Evolutionary conservation across 257 asterid species (phyloP).

Genomic region (Linderniella brevidens): DNA sequence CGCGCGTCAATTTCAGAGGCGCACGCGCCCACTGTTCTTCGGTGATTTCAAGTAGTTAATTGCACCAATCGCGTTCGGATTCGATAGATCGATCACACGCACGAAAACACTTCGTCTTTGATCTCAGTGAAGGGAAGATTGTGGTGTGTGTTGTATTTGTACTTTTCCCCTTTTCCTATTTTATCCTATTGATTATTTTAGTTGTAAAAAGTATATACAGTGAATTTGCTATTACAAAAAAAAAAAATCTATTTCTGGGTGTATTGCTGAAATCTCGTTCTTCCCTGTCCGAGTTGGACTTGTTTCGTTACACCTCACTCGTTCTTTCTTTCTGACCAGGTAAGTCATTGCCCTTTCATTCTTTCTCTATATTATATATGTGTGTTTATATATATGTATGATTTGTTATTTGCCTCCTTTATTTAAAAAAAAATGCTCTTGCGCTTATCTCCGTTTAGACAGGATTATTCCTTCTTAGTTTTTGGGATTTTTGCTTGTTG

Average conservation of each 20-base stretch:
- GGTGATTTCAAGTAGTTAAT: no score
- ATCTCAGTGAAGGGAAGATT: background rate
- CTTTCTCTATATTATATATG: no score
- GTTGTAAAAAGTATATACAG: conserved; percentile 1
- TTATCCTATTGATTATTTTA: background rate
- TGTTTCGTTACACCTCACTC: conserved; percentile 19
- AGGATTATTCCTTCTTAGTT: background rate
- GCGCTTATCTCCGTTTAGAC: background rate
- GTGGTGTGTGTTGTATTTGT: background rate
- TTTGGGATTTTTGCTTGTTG: background rate
- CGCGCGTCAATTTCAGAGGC: background rate
- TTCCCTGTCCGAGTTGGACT: conserved; percentile 15
- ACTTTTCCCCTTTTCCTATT: no score
- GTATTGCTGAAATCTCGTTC: background rate
- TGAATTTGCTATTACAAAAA: background rate
- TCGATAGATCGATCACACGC: no score
- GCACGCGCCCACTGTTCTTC: background rate
- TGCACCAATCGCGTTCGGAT: no score
- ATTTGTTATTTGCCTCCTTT: conserved; percentile 5
- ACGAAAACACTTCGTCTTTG: background rate
- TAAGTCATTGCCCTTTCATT: conserved; percentile 9
- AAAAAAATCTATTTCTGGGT: no score
- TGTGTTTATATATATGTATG: no score
- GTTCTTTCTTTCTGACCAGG: conserved; percentile 18
- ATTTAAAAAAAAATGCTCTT: background rate